These are phyloP conservation scores for Xenosphaeropsis pyriputrescens DNA, from an alignment of 2,329 filamentous ascomycete genomes.

Conservation along the genomic window DNA sequence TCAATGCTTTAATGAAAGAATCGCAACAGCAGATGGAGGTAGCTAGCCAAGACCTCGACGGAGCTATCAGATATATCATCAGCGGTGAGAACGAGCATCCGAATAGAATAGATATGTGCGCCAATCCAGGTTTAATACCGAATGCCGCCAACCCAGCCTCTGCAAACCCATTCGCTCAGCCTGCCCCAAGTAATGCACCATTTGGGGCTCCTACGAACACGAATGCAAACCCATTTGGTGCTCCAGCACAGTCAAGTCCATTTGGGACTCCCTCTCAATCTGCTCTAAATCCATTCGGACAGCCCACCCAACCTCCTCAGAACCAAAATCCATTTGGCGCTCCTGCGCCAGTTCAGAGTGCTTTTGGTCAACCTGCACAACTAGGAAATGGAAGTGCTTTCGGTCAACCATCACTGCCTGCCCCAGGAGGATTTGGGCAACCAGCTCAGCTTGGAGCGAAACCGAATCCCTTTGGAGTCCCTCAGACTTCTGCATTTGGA, in stretches of 20 bases:
- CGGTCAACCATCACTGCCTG: constrained; percentile 9
- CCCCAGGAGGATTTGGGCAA: constrained; percentile 19
- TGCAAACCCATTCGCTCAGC: constrained; percentile 26
- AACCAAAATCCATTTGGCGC: constrained; percentile 16
- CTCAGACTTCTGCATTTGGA: constrained; percentile 27
- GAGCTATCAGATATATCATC: constrained; percentile 56
- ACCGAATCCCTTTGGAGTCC: constrained; percentile 11
- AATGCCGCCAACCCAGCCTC: constrained; percentile 7
- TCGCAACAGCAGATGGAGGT: constrained; percentile 58
- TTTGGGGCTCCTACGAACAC: constrained; percentile 12
- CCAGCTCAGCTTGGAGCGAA: constrained; percentile 21
- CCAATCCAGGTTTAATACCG: constrained; percentile 10
- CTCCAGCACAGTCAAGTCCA: constrained; percentile 3
- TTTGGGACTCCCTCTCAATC: constrained; percentile 10
- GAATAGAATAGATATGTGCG: constrained; percentile 54
- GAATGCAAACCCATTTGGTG: constrained; percentile 1
- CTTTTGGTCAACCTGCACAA: constrained; percentile 14
- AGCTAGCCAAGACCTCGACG: constrained; percentile 54
- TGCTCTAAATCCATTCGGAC: constrained; percentile 11
- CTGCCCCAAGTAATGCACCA: constrained; percentile 20
- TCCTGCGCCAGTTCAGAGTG: constrained; percentile 3
- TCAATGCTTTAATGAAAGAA: constrained; percentile 44
- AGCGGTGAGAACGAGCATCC: constrained; percentile 56
- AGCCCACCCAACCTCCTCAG: constrained; percentile 9
- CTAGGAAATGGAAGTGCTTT: constrained; percentile 6